Evolutionary conservation across 2,329 filamentous ascomycete species (phyloP).

Genomic region (Cercospora sesami): DNA sequence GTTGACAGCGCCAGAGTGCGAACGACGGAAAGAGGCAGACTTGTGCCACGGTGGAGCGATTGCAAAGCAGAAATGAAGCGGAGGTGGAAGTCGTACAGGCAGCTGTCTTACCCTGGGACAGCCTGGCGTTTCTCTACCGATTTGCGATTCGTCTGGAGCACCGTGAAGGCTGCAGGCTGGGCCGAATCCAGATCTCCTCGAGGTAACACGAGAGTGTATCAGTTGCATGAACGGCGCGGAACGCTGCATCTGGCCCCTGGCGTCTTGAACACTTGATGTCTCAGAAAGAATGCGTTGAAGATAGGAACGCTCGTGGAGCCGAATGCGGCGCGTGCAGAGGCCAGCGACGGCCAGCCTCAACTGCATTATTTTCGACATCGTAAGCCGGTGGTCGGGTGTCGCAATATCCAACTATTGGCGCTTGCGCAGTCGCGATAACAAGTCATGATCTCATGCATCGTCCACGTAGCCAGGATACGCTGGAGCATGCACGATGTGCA

Average conservation of each 20-base stretch:
- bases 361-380: constrained; percentile 1
- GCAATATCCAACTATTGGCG: constrained; percentile 4
- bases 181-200: constrained; percentile 15
- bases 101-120: constrained; percentile 14
- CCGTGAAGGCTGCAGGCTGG: constrained; percentile 16
- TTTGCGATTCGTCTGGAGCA: constrained; percentile 16
- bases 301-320: constrained; percentile 17
- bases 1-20: constrained; percentile 29
- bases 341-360: constrained; percentile 2
- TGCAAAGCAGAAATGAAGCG: constrained; percentile 13
- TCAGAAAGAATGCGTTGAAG: constrained; percentile 24
- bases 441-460: constrained; percentile 8
- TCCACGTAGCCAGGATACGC: neutral
- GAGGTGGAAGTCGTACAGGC: constrained; percentile 15
- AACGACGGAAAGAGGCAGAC: neutral
- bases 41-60: constrained; percentile 17
- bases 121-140: constrained; percentile 7
- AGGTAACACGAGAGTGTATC: constrained; percentile 17
- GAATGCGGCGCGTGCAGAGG: constrained; percentile 1
- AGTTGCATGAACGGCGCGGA: constrained; percentile 17
- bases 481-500: constrained; percentile 2
- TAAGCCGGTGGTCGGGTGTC: neutral
- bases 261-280: constrained; percentile 17
- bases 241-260: constrained; percentile 17
- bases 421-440: constrained; percentile 7